Percentiles rank a stretch among this genome's conserved stretches.
phyloP scores from a whole-genome alignment of 2,329 filamentous ascomycete genomes.

The Rhexocercosporidium sp. region DNA sequence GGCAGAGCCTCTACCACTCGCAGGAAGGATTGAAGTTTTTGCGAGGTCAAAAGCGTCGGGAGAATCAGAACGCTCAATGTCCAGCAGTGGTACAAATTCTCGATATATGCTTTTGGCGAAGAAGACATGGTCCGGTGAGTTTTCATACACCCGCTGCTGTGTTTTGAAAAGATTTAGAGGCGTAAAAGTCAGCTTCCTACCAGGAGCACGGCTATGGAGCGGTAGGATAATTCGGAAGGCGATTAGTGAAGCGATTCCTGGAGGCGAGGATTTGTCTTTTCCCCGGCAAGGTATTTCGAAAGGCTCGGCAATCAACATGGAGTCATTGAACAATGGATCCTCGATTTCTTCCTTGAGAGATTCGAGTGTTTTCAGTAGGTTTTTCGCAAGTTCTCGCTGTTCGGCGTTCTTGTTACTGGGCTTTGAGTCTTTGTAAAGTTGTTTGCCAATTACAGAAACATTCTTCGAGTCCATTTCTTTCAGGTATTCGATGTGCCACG shows the following conservation, averaged over 20 bases:
- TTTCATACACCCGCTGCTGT: slow-evolving; percentile 66
- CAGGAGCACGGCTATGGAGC: slow-evolving; percentile 59
- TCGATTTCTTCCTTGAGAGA: slow-evolving; percentile 49
- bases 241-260: slow-evolving; percentile 49
- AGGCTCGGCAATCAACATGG: slow-evolving; percentile 50
- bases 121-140: slow-evolving; percentile 58
- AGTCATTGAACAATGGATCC: slow-evolving; percentile 53
- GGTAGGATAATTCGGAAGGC: slow-evolving; percentile 66
- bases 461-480: slow-evolving; percentile 51
- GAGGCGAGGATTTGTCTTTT: slow-evolving; percentile 32
- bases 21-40: background rate
- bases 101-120: slow-evolving; percentile 66
- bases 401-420: slow-evolving; percentile 45
- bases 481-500: slow-evolving; percentile 60
- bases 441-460: slow-evolving; percentile 47
- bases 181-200: slow-evolving; percentile 60
- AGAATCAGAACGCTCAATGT: slow-evolving; percentile 8
- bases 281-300: slow-evolving; percentile 50
- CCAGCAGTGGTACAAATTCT: slow-evolving; percentile 59
- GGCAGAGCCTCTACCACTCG: background rate
- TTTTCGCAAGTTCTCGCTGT: slow-evolving; percentile 49
- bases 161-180: slow-evolving; percentile 69
- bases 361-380: slow-evolving; percentile 51
- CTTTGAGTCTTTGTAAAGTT: slow-evolving; percentile 43
- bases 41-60: background rate